Evolutionary conservation across 2,329 filamentous ascomycete species (phyloP), one percentile per base, ranked within the genome.

Genomic region (Hypoxylon sp.): DNA sequence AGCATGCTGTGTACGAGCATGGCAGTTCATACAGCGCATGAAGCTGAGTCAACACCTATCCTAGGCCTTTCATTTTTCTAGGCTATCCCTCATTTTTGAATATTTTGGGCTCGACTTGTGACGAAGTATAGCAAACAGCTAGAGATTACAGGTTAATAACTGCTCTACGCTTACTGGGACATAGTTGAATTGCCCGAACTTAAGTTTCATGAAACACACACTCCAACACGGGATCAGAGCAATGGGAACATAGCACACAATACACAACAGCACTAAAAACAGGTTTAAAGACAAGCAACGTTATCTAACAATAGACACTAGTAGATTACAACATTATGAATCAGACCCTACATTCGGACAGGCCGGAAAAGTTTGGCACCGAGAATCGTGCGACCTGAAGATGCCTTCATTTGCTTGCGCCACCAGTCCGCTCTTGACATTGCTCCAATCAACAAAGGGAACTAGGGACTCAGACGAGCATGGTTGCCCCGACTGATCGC

Each of bases 301-400:
- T 56, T 58, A 71, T 67, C 55, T 58, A 44, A 66, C 62, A 78
- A 78, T 80, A 81, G 75, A 81, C 77, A 82, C 77, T 81, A 80
- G 74, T 79, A 79, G 80, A 83, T 82, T 83, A 83, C 80, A 82
- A 78, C 77, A 80, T 79, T 80, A 81, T 76, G 78, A 80, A 81
- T 77, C 77, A 79, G 75, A 81, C 78, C 79, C 79, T 74, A 67
- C 62, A 76, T 76, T 78, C 77, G 56, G 65, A 72, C 64, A 68
- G 72, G 68, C 57, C 37, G 63, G 67, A 63, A 61, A 44, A 47
- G 35, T 56, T 64, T 54, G 66, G 62, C 52, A 67, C 72, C 76
- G 76, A 79, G 70, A 56, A 58, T 72, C 72, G 56, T 63, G 59
- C 37, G 51, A 70, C 57, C 57, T 48, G 63, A 55, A 61, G 65